Evolutionary conservation across 202 grass and related monocot species (phyloP).

Genomic region (Elaeis oleifera): DNA sequence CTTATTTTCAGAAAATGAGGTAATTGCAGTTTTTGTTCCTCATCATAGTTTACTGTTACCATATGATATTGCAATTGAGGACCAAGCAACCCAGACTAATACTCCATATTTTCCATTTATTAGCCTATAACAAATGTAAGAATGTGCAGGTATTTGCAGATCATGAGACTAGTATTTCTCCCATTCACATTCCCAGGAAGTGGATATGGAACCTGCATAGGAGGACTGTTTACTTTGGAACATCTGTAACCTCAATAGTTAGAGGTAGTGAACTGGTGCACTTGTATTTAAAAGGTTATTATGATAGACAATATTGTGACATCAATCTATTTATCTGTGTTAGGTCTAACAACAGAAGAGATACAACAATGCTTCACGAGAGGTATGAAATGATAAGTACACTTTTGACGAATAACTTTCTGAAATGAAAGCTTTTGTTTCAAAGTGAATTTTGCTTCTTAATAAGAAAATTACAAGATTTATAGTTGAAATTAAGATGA

Average conservation of each 20-base stretch:
- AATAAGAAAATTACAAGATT: too few relatives aligned
- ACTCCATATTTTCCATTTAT: not conserved
- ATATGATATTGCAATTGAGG: too few relatives aligned
- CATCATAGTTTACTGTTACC: too few relatives aligned
- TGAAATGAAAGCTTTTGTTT: not conserved
- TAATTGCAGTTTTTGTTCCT: slow-evolving; percentile 12
- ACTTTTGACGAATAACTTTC: too few relatives aligned
- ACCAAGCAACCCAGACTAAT: too few relatives aligned
- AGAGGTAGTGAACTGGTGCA: slow-evolving; percentile 32
- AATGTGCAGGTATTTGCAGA: slow-evolving; percentile 70
- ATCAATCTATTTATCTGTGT: slow-evolving; percentile 18
- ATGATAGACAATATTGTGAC: not conserved
- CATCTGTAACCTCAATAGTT: slow-evolving; percentile 55
- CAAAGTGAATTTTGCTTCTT: not conserved
- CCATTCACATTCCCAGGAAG: slow-evolving; percentile 46
- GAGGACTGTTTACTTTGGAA: slow-evolving; percentile 64
- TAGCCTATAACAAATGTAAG: not conserved
- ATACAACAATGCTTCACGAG: slow-evolving; percentile 63
- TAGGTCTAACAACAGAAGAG: slow-evolving; percentile 58
- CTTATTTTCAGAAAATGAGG: slow-evolving; percentile 98
- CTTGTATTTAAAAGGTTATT: slow-evolving; percentile 7
- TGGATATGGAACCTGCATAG: slow-evolving; percentile 62
- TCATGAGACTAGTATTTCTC: slow-evolving; percentile 54
- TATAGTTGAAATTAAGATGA: too few relatives aligned
- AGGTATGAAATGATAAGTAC: slow-evolving; percentile 38